Percentiles rank a stretch among this genome's conserved stretches.
Evolutionary conservation across 441 rosid species (phyloP).

Genomic region (Croton setiger): DNA sequence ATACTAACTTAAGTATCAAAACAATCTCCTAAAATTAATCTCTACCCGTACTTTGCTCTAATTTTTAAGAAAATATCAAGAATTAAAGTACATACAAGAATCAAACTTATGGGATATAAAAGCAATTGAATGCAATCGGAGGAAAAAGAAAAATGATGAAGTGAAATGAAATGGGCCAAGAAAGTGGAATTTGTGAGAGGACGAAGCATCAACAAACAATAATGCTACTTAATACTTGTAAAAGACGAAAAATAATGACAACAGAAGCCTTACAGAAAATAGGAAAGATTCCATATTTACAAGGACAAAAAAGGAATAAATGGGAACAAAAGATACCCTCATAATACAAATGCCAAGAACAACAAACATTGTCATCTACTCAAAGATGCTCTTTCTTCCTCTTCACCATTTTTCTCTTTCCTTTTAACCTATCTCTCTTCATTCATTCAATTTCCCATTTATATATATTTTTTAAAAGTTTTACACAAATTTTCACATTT

Average conservation of each 20-base stretch:
- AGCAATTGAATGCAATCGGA: not conserved
- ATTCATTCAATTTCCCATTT: too few species aligned
- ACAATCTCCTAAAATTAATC: too few species aligned
- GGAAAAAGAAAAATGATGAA: conserved; percentile 21
- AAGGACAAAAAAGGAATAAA: conserved; percentile 4
- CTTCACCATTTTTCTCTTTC: too few species aligned
- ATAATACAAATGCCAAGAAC: conserved; percentile 24
- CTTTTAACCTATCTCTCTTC: too few species aligned
- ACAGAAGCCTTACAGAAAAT: conserved; percentile 18
- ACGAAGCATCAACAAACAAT: conserved; percentile 34
- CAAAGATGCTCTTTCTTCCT: too few species aligned
- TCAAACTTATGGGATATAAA: too few species aligned
- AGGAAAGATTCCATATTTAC: conserved; percentile 31
- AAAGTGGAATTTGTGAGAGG: conserved; percentile 32
- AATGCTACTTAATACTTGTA: conserved; percentile 40
- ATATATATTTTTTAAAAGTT: too few species aligned
- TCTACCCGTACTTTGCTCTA: too few species aligned
- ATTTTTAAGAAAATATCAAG: too few species aligned
- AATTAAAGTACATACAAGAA: too few species aligned
- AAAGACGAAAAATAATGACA: conserved; percentile 42
- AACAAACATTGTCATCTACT: conserved; percentile 47
- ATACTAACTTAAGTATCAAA: too few species aligned
- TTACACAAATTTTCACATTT: too few species aligned
- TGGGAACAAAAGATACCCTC: conserved; percentile 27
- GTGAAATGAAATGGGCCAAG: conserved; percentile 19